Percentiles rank a stretch among this genome's conserved stretches.
Evolutionary conservation across 768 basidiomycete species (phyloP).

Genomic region (Rhodotorula kratochvilovae): DNA sequence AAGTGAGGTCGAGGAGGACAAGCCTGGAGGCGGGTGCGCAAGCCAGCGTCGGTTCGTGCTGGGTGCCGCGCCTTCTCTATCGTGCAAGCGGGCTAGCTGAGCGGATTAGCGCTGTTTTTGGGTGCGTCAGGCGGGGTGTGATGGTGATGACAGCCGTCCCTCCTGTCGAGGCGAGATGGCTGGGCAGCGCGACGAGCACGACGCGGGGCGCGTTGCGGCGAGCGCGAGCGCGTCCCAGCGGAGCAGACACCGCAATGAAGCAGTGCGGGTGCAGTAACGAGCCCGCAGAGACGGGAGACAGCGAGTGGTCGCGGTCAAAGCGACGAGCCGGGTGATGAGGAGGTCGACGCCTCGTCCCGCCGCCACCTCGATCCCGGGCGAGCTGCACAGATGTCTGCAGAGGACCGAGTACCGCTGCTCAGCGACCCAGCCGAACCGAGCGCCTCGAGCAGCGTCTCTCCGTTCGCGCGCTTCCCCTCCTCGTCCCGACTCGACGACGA

Average conservation of each 20-base stretch:
- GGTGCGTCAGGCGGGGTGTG: neutral
- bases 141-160: neutral
- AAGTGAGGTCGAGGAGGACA: neutral
- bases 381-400: neutral
- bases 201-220: neutral
- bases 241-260: too few species aligned
- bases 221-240: too few species aligned
- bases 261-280: too few species aligned
- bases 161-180: neutral
- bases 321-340: too few species aligned
- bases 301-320: too few species aligned
- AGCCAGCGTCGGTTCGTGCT: neutral
- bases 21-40: neutral
- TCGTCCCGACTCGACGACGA: too few species aligned
- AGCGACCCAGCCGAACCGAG: neutral
- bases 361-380: neutral
- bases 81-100: neutral
- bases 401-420: neutral
- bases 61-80: neutral
- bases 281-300: too few species aligned
- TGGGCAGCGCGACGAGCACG: neutral
- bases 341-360: too few species aligned
- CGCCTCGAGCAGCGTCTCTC: neutral
- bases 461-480: neutral
- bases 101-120: neutral